Conservation (phyloP, 331 rosid species). For the Quercus tomentella region DNA sequence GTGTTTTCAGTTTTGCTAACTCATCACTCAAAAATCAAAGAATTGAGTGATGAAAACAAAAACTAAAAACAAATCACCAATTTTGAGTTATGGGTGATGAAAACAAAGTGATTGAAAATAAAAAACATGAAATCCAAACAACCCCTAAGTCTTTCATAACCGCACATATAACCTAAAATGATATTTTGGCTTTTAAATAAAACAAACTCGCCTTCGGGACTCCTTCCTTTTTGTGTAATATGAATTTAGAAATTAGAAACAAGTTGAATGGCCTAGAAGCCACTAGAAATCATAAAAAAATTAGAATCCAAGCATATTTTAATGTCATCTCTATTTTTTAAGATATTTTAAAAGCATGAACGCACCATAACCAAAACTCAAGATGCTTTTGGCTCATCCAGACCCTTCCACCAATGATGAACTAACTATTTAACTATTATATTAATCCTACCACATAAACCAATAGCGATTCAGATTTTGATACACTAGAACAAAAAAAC, state of each 20-base stretch:
- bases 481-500: not conserved
- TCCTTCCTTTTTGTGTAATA: not conserved
- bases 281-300: not conserved
- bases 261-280: not conserved
- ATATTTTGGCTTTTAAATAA: no score
- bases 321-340: no score
- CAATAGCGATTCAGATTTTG: slow-evolving; percentile 6
- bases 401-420: not conserved
- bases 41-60: accelerated
- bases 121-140: no score
- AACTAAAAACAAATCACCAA: no score
- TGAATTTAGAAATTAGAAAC: not conserved
- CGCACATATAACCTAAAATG: no score
- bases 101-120: accelerated
- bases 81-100: accelerated
- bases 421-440: not conserved
- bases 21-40: accelerated
- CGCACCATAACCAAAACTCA: not conserved
- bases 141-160: no score
- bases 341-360: no score
- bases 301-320: no score
- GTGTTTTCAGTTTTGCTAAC: no score
- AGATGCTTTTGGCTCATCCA: not conserved
- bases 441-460: not conserved
- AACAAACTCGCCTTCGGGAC: not conserved